Evolutionary conservation across 2,329 filamentous ascomycete genomes (phyloP), one percentile per base, ranked within the genome.

Genomic region (Cyphellophora attinorum): DNA sequence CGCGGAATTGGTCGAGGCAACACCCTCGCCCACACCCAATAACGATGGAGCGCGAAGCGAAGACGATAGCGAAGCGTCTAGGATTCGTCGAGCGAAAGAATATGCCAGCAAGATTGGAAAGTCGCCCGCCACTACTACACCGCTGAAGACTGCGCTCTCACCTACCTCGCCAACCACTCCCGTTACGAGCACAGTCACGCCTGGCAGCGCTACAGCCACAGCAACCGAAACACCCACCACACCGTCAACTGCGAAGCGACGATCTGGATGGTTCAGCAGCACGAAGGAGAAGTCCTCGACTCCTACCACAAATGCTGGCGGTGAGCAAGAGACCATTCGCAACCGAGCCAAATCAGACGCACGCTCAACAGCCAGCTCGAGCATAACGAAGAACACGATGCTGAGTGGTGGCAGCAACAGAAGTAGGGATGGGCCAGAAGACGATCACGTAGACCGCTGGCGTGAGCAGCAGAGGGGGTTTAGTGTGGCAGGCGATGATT

Each of bases 1-100:
- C 54, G 91, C 91, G 6, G 91, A 98, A 61, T 73, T 98, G 3
- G 85, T 95, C 19, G 91, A 98, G 53, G 63, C 80, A 6, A 55
- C 60, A 27, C 52, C 63, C 13, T 56, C 61, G 40, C 51, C 64
- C 33, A 64, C 67, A 41, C 54, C 64, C 18, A 60, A 51, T 62
- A 37, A 60, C 63, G 28, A 57, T 64, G 27, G 55, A 56, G 15
- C 34, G 19, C 41, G 34, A 14, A 27, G 19, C 14, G 21, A 29
- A 13, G 40, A 38, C 12, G 44, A 46, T 12, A 36, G 35, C 5
- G 46, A 46, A 38, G 44, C 40, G 14, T 40, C 37, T 6, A 41
- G 40, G 31, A 29, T 43, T 17, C 38, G 32, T 15, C 41, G 37
- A 31, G 46, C 44, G 12, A 42, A 41, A 33, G 41, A 40, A 13